A percentile compares a stretch with the other conserved stretches of the same genome.
phyloP scores from a whole-genome alignment of 129 eudicot species.

The Oenanthe sinensis region DNA sequence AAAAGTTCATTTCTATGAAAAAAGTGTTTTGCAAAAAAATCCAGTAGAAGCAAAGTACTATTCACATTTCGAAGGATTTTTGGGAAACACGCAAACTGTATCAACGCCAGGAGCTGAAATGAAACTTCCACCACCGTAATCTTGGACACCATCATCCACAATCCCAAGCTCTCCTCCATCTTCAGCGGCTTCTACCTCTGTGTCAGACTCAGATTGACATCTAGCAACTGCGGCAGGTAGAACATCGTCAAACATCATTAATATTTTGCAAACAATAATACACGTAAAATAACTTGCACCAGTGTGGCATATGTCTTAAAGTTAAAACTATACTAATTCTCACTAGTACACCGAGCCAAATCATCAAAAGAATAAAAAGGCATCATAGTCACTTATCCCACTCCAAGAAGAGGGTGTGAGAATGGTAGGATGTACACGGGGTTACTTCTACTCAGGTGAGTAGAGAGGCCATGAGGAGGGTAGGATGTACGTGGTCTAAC shows the following conservation, averaged over 20 bases:
- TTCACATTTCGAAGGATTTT: conserved; percentile 60
- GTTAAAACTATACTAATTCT: not conserved
- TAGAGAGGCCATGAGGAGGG: too few relatives aligned
- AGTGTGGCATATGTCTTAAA: not conserved
- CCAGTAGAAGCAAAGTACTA: not conserved
- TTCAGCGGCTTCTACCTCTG: conserved; percentile 43
- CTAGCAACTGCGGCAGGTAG: conserved; percentile 46
- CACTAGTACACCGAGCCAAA: not conserved
- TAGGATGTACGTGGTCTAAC: too few relatives aligned
- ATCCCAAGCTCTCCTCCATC: conserved; percentile 68
- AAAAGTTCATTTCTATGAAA: not conserved
- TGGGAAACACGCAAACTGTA: conserved; percentile 84
- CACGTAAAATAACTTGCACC: not conserved
- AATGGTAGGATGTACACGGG: too few relatives aligned
- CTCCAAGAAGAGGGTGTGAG: too few relatives aligned
- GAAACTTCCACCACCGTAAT: conserved; percentile 51
- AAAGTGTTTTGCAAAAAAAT: not conserved
- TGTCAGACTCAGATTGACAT: conserved; percentile 65
- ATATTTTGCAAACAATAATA: not conserved
- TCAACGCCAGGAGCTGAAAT: conserved; percentile 79
- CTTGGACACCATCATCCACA: conserved; percentile 65
- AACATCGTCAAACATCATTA: not conserved
- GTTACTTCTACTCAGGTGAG: too few relatives aligned
- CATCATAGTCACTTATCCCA: too few relatives aligned
- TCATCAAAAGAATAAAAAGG: too few relatives aligned